Conservation (phyloP, 2,329 filamentous ascomycete species). For the Septoria petroselini region DNA sequence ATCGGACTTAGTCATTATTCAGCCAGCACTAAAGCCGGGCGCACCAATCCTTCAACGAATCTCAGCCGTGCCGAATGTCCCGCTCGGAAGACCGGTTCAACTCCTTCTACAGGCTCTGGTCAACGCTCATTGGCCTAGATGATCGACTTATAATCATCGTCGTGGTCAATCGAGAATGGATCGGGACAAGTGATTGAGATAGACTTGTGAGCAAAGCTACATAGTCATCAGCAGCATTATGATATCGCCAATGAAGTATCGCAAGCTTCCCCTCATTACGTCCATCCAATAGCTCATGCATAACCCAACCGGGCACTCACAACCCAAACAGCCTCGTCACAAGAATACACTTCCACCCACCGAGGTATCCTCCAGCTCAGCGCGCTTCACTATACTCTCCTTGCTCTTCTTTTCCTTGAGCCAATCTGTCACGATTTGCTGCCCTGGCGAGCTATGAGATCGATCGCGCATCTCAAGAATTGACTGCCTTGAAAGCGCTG, state of each 20-base stretch:
- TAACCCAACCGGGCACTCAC: background rate
- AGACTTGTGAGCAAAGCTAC: background rate
- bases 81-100: too few species aligned
- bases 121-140: too few species aligned
- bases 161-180: too few species aligned
- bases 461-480: constrained; percentile 9
- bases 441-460: constrained; percentile 25
- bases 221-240: background rate
- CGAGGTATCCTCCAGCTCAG: constrained; percentile 11
- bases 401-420: constrained; percentile 29
- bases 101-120: too few species aligned
- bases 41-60: too few species aligned
- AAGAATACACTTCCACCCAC: constrained; percentile 6
- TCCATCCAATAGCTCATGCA: background rate
- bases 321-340: background rate
- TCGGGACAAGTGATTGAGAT: too few species aligned
- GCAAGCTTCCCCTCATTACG: background rate
- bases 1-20: too few species aligned
- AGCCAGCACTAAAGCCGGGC: too few species aligned
- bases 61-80: too few species aligned
- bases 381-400: constrained; percentile 13
- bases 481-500: background rate
- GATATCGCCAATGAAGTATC: background rate
- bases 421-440: constrained; percentile 34
- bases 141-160: too few species aligned